Base-by-base conservation (phyloP, 495 filamentous ascomycete genomes). In the Neurospora terricola region DNA sequence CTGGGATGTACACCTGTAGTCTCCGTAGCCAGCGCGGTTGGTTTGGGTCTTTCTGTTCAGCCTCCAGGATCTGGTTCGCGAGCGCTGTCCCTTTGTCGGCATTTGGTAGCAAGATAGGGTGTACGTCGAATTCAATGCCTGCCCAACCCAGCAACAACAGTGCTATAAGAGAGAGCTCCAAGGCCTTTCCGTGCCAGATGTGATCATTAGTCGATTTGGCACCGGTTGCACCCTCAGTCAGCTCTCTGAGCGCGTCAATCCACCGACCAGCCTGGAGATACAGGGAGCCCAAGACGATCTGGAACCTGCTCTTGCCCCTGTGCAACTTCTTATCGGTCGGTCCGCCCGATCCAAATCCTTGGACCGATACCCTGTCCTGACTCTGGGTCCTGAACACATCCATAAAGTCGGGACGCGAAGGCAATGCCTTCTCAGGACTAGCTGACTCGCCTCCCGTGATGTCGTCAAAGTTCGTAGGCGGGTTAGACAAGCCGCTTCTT, bases 161-260 rank as follows among this genome's bases (percentile, higher is more conserved):
- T 78, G 90, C 91, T 68, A 97, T 87, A 16, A 94, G 82, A 75
- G 96, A 91, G 11, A 93, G 90, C 77, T 98, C 96, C 38, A 98
- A 86, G 4, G 92, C 94, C 82, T 98, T 99, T 14, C 91, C 96
- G 85, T 98, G 93, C 96, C 96, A 99, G 9, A 97, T 80, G 84
- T 97, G 92, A 81, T 98, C 96, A 79, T 92, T 94, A 75, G 90
- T 89, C 40, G 88, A 89, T 79, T 92, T 92, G 18, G 94, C 92
- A 74, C 90, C 87, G 12, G 88, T 87, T 9, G 91, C 93, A 69
- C 91, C 91, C 71, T 98, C 94, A 34, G 89, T 84, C 38, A 98
- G 86, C 79, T 97, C 93, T 78, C 90, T 93, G 38, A 98, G 77
- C 21, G 96, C 94, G 84, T 97, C 94, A 38, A 87, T 88, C 93